Evolutionary conservation across 306 rosid genomes (phyloP).

Genomic region (Luffa acutangula): DNA sequence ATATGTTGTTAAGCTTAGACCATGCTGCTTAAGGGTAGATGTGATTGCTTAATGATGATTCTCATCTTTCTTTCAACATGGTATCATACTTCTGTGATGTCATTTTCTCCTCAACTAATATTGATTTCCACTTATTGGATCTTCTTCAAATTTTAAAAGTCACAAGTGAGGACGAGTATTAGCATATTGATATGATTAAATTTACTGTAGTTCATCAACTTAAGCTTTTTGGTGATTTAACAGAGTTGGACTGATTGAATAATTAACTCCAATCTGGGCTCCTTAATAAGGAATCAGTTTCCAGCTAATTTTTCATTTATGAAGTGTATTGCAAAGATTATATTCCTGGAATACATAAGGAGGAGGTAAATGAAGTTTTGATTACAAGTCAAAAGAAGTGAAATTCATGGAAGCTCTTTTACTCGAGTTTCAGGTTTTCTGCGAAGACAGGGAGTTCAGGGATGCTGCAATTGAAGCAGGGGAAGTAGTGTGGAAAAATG

Average conservation of each 20-base stretch:
- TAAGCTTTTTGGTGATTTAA: too few relatives aligned
- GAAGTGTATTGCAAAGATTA: not conserved
- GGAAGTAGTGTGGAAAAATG: conserved; percentile 90
- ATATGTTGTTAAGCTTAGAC: not conserved
- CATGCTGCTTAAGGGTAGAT: not conserved
- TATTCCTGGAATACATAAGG: not conserved
- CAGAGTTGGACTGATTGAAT: not conserved
- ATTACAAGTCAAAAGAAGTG: not conserved
- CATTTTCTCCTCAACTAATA: too few relatives aligned
- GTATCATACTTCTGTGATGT: too few relatives aligned
- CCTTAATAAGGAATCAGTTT: not conserved
- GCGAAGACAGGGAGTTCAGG: conserved; percentile 55
- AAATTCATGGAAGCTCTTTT: not conserved
- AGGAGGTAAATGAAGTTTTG: not conserved
- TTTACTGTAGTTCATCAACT: too few relatives aligned
- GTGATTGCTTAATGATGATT: not conserved
- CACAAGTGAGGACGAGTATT: too few relatives aligned
- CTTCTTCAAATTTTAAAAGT: too few relatives aligned
- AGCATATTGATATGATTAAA: too few relatives aligned
- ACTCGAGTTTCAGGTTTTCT: conserved; percentile 40
- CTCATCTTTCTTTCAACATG: not conserved
- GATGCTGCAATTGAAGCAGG: conserved; percentile 97
- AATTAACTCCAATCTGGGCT: not conserved
- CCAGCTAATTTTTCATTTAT: not conserved
- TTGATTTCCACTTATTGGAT: too few relatives aligned